Percentiles rank a stretch among this genome's conserved stretches.
These are phyloP conservation scores for Panicum miliaceum DNA, from an alignment of 176 grass and related monocot species.

Conservation along the genomic window DNA sequence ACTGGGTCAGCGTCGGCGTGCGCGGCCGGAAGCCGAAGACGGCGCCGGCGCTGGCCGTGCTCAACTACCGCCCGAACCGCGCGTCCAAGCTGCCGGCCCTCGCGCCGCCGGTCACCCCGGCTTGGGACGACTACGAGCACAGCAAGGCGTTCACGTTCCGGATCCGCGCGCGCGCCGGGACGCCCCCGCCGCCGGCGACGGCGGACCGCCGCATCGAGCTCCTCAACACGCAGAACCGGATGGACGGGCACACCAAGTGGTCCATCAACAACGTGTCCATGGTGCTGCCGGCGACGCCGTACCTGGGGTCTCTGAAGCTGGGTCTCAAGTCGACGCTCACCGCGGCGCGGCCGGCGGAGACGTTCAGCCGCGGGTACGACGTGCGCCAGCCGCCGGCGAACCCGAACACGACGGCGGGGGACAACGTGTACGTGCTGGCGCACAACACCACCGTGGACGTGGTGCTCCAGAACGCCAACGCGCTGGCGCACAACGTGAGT, in stretches of 20 bases:
- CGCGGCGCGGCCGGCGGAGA: conserved; percentile 46
- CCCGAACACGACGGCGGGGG: conserved; percentile 54
- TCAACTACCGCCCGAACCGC: conserved; percentile 69
- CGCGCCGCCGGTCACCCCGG: conserved; percentile 54
- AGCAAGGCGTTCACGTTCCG: conserved; percentile 76
- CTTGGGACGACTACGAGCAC: conserved; percentile 75
- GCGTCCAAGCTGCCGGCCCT: conserved; percentile 49
- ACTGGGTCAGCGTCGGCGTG: conserved; percentile 77
- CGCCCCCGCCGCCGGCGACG: conserved; percentile 48
- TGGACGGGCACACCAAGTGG: conserved; percentile 65
- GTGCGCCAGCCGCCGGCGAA: conserved; percentile 61
- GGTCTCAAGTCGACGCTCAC: conserved; percentile 60
- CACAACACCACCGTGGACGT: conserved; percentile 54
- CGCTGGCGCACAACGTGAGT: conserved; percentile 42
- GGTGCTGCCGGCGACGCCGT: conserved; percentile 71
- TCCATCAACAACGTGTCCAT: conserved; percentile 85
- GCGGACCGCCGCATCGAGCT: conserved; percentile 62
- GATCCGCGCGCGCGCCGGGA: conserved; percentile 55
- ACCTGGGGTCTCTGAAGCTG: conserved; percentile 73
- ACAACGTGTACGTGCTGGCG: conserved; percentile 45
- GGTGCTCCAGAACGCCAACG: conserved; percentile 88
- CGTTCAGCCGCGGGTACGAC: conserved; percentile 58
- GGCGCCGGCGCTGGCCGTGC: conserved; percentile 61
- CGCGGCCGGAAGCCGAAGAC: conserved; percentile 72
- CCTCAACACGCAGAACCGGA: conserved; percentile 84